Evolutionary conservation across 257 asterid genomes (phyloP), one percentile per base, ranked within the genome.

Genomic region (Nicotiana attenuata): DNA sequence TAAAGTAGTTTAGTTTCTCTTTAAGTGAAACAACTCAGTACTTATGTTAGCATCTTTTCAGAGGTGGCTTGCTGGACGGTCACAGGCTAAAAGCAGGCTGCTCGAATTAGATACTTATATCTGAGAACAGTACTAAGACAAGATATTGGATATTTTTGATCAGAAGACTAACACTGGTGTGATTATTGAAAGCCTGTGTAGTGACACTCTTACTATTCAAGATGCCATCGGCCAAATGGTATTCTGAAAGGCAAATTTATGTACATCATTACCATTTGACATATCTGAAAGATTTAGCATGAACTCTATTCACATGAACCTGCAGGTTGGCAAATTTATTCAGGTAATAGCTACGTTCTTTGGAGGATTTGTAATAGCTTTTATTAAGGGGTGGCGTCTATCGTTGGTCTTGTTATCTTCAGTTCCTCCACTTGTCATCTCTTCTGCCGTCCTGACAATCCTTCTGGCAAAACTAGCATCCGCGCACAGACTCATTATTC

Each of bases 141-240:
- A 81, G 98, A 94, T 66, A 87, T 94, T 13, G 88, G 96, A 15
- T 94, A n/a, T 93, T 92, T 94, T 94, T 31, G 97, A 94, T 79
- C 86, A 68, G 86, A 97, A 94, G 80, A 91, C 89, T 0, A 89
- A 90, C 47, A 93, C 98, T 0, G 98, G 98, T 26, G 98, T 92
- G 82, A 94, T 94, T 28, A 86, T 93, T 10, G 97, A 95, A 59
- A 88, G 96, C 83, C 90, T 94, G 93, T 94, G 97, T 1, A 94
- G 96, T 8, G 98, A 94, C 85, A 94, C 98, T 2, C 97, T 93
- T 60, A 94, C 90, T 66, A 94, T 94, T 38, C 97, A 93, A 86
- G 96, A 94, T 55, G 98, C 98, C 59, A 92, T 93, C 86, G 97
- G 98, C 5, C 97, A 94, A 90, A 94, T 93, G 95, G 97, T 90